Conservation (phyloP, 768 basidiomycete genomes). For the Albatrellus ellisii region DNA sequence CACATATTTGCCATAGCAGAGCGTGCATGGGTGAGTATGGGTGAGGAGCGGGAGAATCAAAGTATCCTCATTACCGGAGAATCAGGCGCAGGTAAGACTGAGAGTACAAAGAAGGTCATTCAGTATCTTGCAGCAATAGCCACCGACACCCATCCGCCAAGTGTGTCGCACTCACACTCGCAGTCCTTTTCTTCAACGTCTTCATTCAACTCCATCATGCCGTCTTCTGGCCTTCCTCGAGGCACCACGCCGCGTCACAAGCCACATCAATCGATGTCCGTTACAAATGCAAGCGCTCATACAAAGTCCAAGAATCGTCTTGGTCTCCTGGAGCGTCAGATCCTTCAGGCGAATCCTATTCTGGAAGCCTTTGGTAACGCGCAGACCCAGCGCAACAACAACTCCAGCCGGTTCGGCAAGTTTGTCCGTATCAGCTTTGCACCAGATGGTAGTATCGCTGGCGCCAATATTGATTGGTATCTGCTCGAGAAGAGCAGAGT, state of each 20-base stretch:
- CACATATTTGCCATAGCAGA: constrained; percentile 98
- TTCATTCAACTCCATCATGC: constrained; percentile 40
- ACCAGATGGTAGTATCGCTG: constrained; percentile 87
- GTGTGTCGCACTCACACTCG: constrained; percentile 50
- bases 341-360: constrained; percentile 94
- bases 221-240: constrained; percentile 56
- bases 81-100: constrained; percentile 98
- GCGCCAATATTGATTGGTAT: constrained; percentile 99
- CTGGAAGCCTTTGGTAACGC: constrained; percentile 98
- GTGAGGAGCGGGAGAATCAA: constrained; percentile 93
- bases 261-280: constrained; percentile 39
- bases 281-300: constrained; percentile 26
- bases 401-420: constrained; percentile 97
- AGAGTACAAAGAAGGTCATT: constrained; percentile 98
- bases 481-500: constrained; percentile 95
- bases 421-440: constrained; percentile 95
- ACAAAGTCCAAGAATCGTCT: constrained; percentile 59
- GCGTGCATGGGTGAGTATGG: constrained; percentile 97
- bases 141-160: constrained; percentile 50
- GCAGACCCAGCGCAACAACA: constrained; percentile 96
- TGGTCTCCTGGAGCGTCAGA: constrained; percentile 88
- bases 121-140: constrained; percentile 98
- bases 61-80: constrained; percentile 99
- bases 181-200: constrained; percentile 41
- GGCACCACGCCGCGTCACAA: constrained; percentile 35